These are phyloP conservation scores for Asclepias syriaca DNA, from an alignment of 257 asterid species.

Conservation along the genomic window DNA sequence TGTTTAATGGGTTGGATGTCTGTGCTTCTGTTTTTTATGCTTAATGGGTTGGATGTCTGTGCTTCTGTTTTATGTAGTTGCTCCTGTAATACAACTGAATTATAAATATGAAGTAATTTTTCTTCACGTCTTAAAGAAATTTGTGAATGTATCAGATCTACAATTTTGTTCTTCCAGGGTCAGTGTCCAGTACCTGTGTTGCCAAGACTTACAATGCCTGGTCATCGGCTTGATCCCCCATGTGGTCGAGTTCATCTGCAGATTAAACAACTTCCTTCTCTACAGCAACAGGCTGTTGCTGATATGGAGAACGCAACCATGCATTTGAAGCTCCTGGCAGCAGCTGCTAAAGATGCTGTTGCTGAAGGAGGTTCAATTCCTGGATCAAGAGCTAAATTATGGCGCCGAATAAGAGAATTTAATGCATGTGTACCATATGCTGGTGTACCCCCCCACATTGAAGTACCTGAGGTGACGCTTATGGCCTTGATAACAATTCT, in stretches of 20 bases:
- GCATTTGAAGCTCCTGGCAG: slow-evolving; percentile 95
- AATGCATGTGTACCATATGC: slow-evolving; percentile 85
- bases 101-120: slow-evolving; percentile 8
- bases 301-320: slow-evolving; percentile 71
- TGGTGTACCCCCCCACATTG: slow-evolving; percentile 83
- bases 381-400: slow-evolving; percentile 97
- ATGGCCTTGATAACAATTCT: slow-evolving; percentile 97
- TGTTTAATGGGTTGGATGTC: background rate
- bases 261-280: slow-evolving; percentile 37
- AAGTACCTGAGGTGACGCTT: slow-evolving; percentile 96
- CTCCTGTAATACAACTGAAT: slow-evolving; percentile 4
- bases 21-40: background rate
- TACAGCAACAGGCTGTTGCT: slow-evolving; percentile 42
- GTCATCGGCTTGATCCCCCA: slow-evolving; percentile 96
- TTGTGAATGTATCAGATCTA: slow-evolving; percentile 20
- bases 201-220: slow-evolving; percentile 99
- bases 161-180: slow-evolving; percentile 53
- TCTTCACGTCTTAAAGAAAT: slow-evolving; percentile 15
- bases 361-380: slow-evolving; percentile 99
- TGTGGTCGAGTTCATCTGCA: slow-evolving; percentile 83
- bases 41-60: background rate
- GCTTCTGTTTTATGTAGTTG: background rate
- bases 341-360: slow-evolving; percentile 97
- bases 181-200: slow-evolving; percentile 84
- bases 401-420: slow-evolving; percentile 98